These are phyloP conservation scores for Quercus mongolica DNA, from an alignment of 306 rosid genomes.

Conservation along the genomic window DNA sequence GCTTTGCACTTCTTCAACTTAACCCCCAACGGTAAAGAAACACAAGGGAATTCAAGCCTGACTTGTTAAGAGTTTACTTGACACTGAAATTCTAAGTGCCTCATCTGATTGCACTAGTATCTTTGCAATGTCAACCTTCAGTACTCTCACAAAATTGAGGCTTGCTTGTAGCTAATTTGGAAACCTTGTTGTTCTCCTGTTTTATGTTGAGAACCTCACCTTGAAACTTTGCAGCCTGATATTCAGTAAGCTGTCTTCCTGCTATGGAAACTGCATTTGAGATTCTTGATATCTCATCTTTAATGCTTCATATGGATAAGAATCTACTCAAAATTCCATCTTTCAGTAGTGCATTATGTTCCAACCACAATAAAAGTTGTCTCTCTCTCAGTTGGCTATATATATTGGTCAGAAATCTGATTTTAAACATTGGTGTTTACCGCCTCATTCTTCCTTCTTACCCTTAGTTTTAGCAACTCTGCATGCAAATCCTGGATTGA, in stretches of 20 bases:
- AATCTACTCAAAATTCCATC: slow-evolving; percentile 62
- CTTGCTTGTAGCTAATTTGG: slow-evolving; percentile 51
- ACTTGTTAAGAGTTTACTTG: slow-evolving; percentile 28
- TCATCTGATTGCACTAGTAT: slow-evolving; percentile 40
- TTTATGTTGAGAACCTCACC: slow-evolving; percentile 82
- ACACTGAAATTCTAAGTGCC: slow-evolving; percentile 33
- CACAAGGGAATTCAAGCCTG: slow-evolving; percentile 52
- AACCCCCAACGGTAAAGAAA: slow-evolving; percentile 76
- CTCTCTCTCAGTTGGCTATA: slow-evolving; percentile 68
- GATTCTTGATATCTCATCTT: slow-evolving; percentile 60
- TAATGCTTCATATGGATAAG: slow-evolving; percentile 52
- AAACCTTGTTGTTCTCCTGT: slow-evolving; percentile 59
- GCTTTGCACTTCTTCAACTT: slow-evolving; percentile 57
- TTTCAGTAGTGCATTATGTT: slow-evolving; percentile 55
- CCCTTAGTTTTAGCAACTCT: slow-evolving; percentile 38
- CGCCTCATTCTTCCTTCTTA: slow-evolving; percentile 20
- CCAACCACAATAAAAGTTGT: slow-evolving; percentile 68
- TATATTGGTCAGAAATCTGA: slow-evolving; percentile 62
- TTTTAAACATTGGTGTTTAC: slow-evolving; percentile 27
- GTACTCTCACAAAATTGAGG: slow-evolving; percentile 38
- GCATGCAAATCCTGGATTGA: slow-evolving; percentile 54
- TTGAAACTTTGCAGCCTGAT: slow-evolving; percentile 83
- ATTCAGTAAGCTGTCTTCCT: slow-evolving; percentile 37
- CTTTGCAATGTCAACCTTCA: slow-evolving; percentile 52
- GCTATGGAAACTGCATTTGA: slow-evolving; percentile 24